Evolutionary conservation across 2,329 filamentous ascomycete genomes (phyloP).

Genomic region (Alternaria brassicae): DNA sequence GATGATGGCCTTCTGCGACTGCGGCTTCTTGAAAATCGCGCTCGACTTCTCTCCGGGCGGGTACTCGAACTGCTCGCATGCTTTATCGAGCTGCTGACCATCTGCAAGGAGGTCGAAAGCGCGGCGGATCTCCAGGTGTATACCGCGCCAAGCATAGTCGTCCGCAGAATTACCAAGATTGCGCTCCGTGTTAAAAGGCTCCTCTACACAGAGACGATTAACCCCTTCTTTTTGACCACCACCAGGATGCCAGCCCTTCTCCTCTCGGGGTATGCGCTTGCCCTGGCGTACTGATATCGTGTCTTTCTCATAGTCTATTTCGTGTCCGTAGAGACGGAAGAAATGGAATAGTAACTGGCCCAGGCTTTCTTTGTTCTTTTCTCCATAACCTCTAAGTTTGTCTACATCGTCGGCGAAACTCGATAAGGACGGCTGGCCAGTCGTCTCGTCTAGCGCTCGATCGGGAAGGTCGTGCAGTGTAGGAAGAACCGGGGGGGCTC

Average conservation of each 20-base stretch:
- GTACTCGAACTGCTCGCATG: slow-evolving; percentile 86
- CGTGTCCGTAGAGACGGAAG: slow-evolving; percentile 92
- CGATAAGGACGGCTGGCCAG: slow-evolving; percentile 67
- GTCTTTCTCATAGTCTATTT: slow-evolving; percentile 85
- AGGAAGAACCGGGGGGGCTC: slow-evolving; percentile 82
- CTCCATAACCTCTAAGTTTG: slow-evolving; percentile 75
- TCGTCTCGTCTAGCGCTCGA: slow-evolving; percentile 65
- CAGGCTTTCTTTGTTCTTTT: slow-evolving; percentile 79
- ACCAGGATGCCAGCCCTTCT: slow-evolving; percentile 84
- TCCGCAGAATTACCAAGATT: slow-evolving; percentile 97
- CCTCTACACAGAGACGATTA: slow-evolving; percentile 91
- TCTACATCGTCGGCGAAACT: slow-evolving; percentile 88
- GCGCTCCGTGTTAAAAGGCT: slow-evolving; percentile 88
- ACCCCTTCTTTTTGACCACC: slow-evolving; percentile 56
- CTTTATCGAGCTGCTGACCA: slow-evolving; percentile 76
- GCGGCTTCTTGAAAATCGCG: slow-evolving; percentile 59
- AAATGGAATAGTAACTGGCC: slow-evolving; percentile 93
- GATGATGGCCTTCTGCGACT: slow-evolving; percentile 63
- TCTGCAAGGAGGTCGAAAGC: slow-evolving; percentile 84
- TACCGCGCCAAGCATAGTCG: slow-evolving; percentile 88
- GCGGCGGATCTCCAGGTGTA: slow-evolving; percentile 86
- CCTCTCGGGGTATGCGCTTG: slow-evolving; percentile 76
- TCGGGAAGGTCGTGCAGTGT: slow-evolving; percentile 78
- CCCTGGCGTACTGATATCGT: slow-evolving; percentile 87
- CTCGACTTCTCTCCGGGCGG: slow-evolving; percentile 76